Base-by-base conservation (phyloP, 108 stramenopile genomes). In the Skeletonema grethae region DNA sequence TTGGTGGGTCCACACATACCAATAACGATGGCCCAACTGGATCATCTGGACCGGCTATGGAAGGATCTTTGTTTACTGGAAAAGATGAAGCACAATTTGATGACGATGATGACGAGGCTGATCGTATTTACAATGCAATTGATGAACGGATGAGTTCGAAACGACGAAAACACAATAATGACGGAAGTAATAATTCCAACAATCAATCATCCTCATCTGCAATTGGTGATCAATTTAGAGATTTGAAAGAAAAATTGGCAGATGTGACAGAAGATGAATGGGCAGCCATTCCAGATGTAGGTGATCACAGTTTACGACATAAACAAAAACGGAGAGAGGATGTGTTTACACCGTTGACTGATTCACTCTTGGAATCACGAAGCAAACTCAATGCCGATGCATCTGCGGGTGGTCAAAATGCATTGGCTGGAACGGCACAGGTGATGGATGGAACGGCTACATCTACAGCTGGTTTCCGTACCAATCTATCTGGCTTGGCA, bases 81-180 rank as follows among this genome's bases (percentile, higher is more conserved):
- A 75, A 65, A 63, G 69, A 81, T 20, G 82, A 84, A 25, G 65
- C 83, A 32, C 93, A 86, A 20, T 97, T 95, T 69, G 97, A 97
- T 46, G 85, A 95, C 13, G 98, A 97, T 31, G 98, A 98, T 80
- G 89, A 85, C 61, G 97, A 98, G 85, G 98, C 99, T 24, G 99
- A 99, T 76, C 59, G 73, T 55, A 92, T 98, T 25, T 99, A 98
- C 79, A 93, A 86, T 22, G 91, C 95, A 7, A 94, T 99, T 72
- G 98, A 99, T 73, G 97, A 97, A 85, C 85, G 92, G 62, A 90
- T 99, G 95, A 84, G 84, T 46, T 80, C 87, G 55, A 89, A 86
- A 48, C 82, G 95, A 63, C 74, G 85, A 53, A 82, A 84, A 55
- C 68, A 45, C 11, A 72, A 59, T 29, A 39, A 66, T 29, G 53